Conservation (phyloP, 176 grass and related monocot species). For the Thalia dealbata region DNA sequence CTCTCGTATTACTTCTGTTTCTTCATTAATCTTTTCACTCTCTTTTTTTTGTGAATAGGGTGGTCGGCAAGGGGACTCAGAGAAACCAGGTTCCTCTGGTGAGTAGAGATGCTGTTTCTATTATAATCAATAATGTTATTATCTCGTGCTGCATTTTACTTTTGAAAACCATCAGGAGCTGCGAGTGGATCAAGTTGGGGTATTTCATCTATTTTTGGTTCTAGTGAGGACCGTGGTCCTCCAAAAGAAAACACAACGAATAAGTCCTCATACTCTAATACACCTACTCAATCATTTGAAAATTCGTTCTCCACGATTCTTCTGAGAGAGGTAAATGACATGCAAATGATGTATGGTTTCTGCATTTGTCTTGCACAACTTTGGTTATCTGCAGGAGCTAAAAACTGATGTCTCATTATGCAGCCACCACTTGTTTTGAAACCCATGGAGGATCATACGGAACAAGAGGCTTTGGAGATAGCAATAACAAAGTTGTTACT, state of each 20-base stretch:
- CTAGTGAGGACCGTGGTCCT: conserved; percentile 51
- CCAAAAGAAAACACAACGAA: conserved; percentile 47
- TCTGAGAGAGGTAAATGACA: conserved; percentile 57
- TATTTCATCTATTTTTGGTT: conserved; percentile 66
- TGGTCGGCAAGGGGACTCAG: conserved; percentile 45
- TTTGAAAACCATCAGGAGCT: conserved; percentile 26
- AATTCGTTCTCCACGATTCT: conserved; percentile 65
- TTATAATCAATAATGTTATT: neutral
- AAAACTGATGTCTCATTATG: conserved; percentile 28
- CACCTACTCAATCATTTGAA: conserved; percentile 35
- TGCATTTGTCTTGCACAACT: conserved; percentile 6
- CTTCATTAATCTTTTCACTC: neutral
- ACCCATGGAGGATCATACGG: conserved; percentile 80
- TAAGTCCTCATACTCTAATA: conserved; percentile 29
- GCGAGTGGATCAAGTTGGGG: conserved; percentile 66
- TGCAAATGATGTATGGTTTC: conserved; percentile 1
- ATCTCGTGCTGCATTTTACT: neutral
- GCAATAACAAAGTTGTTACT: conserved; percentile 91
- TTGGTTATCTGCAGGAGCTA: conserved; percentile 18
- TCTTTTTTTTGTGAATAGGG: conserved; percentile 31
- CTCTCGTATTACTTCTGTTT: too few relatives aligned
- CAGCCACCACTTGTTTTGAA: conserved; percentile 84
- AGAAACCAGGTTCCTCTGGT: conserved; percentile 84
- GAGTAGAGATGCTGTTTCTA: conserved; percentile 16
- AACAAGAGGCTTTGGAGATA: conserved; percentile 94